Evolutionary conservation across 2,329 filamentous ascomycete species (phyloP).

Genomic region (Cordyceps farinosa): DNA sequence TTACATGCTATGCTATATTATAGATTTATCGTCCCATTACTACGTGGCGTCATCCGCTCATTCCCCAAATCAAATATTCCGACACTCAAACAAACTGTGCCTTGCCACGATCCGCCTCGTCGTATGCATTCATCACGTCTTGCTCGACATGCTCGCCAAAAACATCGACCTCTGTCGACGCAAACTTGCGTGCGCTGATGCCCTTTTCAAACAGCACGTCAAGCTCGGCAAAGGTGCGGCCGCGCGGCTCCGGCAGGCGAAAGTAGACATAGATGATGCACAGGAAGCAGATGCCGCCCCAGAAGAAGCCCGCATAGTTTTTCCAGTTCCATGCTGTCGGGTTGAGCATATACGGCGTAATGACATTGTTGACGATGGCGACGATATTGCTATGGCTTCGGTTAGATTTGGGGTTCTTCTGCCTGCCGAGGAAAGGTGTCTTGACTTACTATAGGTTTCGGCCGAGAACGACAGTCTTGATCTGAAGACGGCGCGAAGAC

Average conservation of each 20-base stretch:
- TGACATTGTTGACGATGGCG: constrained; percentile 73
- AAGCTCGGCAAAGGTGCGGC: constrained; percentile 80
- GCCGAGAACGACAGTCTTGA: constrained; percentile 87
- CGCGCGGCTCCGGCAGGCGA: constrained; percentile 73
- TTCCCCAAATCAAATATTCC: not conserved
- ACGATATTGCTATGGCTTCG: constrained; percentile 61
- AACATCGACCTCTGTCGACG: constrained; percentile 53
- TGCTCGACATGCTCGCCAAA: constrained; percentile 50
- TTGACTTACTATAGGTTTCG: constrained; percentile 65
- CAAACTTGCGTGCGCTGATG: constrained; percentile 70
- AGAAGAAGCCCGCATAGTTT: constrained; percentile 86
- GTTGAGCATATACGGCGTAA: constrained; percentile 93
- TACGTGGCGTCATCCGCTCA: not conserved
- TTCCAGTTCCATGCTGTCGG: constrained; percentile 82
- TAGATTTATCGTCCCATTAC: not conserved
- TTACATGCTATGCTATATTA: constrained; percentile 6
- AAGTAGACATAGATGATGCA: constrained; percentile 72
- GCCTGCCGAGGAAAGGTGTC: not conserved
- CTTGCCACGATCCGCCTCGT: constrained; percentile 24
- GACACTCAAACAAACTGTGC: constrained; percentile 1
- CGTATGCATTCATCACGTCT: constrained; percentile 47
- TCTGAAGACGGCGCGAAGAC: constrained; percentile 76
- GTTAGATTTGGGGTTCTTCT: not conserved
- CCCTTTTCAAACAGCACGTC: constrained; percentile 77
- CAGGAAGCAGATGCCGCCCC: constrained; percentile 74